Conservation (phyloP, 2,329 filamentous ascomycete genomes). For the Lecanoromycetidae sp. region DNA sequence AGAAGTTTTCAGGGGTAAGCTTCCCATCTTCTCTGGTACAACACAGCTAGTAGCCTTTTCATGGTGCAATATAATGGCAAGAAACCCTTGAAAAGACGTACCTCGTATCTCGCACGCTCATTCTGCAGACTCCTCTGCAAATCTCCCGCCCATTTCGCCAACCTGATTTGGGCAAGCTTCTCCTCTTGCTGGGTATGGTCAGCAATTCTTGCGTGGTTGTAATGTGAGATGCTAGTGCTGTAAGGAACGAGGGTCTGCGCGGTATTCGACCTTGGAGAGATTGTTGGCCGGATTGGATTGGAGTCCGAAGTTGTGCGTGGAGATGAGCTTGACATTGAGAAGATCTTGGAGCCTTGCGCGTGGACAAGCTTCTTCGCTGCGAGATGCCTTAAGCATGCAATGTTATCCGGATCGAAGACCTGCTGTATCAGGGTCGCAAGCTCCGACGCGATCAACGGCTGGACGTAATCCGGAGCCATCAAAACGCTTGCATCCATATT, state of each 20-base stretch:
- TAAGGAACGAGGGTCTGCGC: slow-evolving; percentile 23
- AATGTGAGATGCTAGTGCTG: slow-evolving; percentile 25
- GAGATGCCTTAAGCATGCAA: slow-evolving; percentile 69
- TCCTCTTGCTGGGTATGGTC: slow-evolving; percentile 50
- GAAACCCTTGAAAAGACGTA: no score
- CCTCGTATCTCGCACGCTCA: slow-evolving; percentile 59
- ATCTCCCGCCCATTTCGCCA: slow-evolving; percentile 73
- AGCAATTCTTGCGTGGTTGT: slow-evolving; percentile 48
- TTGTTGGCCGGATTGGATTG: slow-evolving; percentile 26
- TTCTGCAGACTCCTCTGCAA: slow-evolving; percentile 63
- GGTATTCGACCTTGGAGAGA: slow-evolving; percentile 21
- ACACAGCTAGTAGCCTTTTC: no score
- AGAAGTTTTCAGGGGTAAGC: no score
- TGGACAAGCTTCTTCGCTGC: slow-evolving; percentile 69
- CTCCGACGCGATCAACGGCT: slow-evolving; percentile 67
- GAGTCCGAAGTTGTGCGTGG: slow-evolving; percentile 11
- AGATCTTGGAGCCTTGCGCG: slow-evolving; percentile 38
- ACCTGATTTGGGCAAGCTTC: slow-evolving; percentile 51
- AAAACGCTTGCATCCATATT: slow-evolving; percentile 85
- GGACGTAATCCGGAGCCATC: slow-evolving; percentile 83
- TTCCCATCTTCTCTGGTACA: no score
- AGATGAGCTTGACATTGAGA: neutral
- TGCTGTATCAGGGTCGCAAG: slow-evolving; percentile 55
- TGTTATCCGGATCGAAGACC: slow-evolving; percentile 65
- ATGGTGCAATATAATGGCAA: no score